Evolutionary conservation across 176 grass and related monocot species (phyloP).

Genomic region (Cocos nucifera): DNA sequence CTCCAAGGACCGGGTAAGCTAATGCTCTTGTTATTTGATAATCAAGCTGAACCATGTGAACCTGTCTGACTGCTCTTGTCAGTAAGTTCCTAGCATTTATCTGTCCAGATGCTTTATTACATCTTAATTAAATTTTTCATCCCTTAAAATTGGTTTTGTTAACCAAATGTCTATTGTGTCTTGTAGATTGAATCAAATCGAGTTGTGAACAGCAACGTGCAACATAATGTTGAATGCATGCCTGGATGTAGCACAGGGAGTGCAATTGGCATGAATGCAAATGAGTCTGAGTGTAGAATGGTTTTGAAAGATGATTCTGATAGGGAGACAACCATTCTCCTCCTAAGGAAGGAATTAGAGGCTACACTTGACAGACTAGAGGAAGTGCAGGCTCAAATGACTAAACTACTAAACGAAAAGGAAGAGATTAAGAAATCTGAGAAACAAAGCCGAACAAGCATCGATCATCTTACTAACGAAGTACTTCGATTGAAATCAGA

Average conservation of each 20-base stretch:
- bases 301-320: background rate
- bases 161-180: constrained; percentile 21
- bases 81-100: constrained; percentile 28
- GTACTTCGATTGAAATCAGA: constrained; percentile 47
- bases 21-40: constrained; percentile 68
- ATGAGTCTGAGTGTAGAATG: background rate
- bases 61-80: constrained; percentile 38
- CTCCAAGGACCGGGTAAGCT: constrained; percentile 65
- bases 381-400: constrained; percentile 39
- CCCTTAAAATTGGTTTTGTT: constrained; percentile 6
- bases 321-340: constrained; percentile 4
- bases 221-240: constrained; percentile 1
- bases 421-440: constrained; percentile 20
- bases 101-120: constrained; percentile 26
- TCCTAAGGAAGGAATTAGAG: constrained; percentile 46
- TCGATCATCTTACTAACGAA: constrained; percentile 34
- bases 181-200: constrained; percentile 27
- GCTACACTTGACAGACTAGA: constrained; percentile 35
- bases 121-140: background rate
- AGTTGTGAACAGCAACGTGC: constrained; percentile 14
- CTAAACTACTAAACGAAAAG: constrained; percentile 37
- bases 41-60: constrained; percentile 43
- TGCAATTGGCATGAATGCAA: background rate
- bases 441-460: constrained; percentile 25
- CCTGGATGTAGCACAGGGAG: background rate